A percentile compares a stretch with the other conserved stretches of the same genome.
Evolutionary conservation across 306 rosid genomes (phyloP).

Genomic region (Pterocarpus santalinus): DNA sequence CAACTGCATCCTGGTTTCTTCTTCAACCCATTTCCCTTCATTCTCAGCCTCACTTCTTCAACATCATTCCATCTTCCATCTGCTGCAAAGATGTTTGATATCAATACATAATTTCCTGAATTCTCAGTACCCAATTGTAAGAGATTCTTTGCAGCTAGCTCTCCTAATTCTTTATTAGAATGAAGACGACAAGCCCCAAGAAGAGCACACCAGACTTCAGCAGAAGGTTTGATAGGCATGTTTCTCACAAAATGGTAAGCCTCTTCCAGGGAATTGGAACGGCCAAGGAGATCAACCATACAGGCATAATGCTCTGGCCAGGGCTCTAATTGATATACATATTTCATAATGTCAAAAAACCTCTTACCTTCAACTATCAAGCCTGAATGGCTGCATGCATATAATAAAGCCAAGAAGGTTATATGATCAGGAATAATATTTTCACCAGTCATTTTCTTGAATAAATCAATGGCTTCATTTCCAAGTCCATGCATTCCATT

Average conservation of each 20-base stretch:
- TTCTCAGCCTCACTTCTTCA: conserved; percentile 69
- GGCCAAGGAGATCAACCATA: conserved; percentile 77
- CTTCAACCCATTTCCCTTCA: conserved; percentile 75
- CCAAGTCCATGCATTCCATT: conserved; percentile 84
- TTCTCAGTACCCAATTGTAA: conserved; percentile 62
- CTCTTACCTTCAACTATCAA: conserved; percentile 69
- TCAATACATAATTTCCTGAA: conserved; percentile 75
- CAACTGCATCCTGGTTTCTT: conserved; percentile 88
- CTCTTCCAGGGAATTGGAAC: conserved; percentile 77
- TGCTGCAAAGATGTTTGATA: conserved; percentile 75
- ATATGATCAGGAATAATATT: conserved; percentile 70
- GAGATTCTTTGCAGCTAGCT: conserved; percentile 71
- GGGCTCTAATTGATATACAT: conserved; percentile 67
- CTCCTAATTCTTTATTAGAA: conserved; percentile 70
- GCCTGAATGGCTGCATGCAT: conserved; percentile 89
- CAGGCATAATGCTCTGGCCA: conserved; percentile 89
- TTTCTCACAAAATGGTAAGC: conserved; percentile 65
- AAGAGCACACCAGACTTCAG: conserved; percentile 87
- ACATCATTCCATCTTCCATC: conserved; percentile 76
- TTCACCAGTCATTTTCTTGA: conserved; percentile 60
- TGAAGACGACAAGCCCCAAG: conserved; percentile 79
- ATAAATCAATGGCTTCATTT: conserved; percentile 62
- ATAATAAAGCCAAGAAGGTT: conserved; percentile 75
- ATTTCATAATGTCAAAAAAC: conserved; percentile 59
- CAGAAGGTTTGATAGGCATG: conserved; percentile 62